Percentiles rank a stretch among this genome's conserved stretches.
Conservation (phyloP, 116 monocot genomes). For the Papilionanthe hybrid region DNA sequence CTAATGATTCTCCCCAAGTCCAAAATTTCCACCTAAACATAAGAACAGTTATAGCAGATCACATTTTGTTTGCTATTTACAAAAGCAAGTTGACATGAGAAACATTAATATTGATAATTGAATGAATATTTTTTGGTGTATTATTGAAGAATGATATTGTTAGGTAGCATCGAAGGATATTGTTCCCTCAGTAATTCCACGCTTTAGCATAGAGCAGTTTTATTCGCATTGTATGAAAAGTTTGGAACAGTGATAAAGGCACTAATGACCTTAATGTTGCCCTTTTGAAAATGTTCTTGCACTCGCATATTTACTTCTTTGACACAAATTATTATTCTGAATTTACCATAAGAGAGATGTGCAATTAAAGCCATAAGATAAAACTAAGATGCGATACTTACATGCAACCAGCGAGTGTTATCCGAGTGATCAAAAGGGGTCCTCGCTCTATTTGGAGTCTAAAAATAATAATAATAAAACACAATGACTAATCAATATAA, state of each 20-base stretch:
- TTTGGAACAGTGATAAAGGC: neutral
- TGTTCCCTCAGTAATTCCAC: neutral
- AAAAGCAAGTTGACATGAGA: neutral
- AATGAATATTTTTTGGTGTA: neutral
- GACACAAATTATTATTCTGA: neutral
- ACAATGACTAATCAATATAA: neutral
- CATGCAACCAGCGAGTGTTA: conserved; percentile 81
- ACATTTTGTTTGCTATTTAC: neutral
- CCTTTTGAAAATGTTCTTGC: neutral
- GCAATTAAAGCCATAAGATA: neutral
- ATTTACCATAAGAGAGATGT: neutral
- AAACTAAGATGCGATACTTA: conserved; percentile 24
- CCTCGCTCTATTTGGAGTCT: conserved; percentile 80
- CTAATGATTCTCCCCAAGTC: too few species aligned
- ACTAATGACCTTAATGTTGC: neutral
- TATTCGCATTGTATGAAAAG: neutral
- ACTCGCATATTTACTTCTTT: neutral
- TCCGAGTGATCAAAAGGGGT: conserved; percentile 57
- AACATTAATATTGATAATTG: neutral
- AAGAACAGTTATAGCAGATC: neutral
- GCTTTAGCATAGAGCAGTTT: neutral
- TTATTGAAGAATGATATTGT: neutral
- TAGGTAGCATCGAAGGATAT: neutral
- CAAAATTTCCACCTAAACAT: neutral
- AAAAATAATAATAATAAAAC: conserved; percentile 14